These are phyloP conservation scores for Entophlyctis helioformis DNA, from an alignment of 192 early-diverging fungal species.

Conservation along the genomic window DNA sequence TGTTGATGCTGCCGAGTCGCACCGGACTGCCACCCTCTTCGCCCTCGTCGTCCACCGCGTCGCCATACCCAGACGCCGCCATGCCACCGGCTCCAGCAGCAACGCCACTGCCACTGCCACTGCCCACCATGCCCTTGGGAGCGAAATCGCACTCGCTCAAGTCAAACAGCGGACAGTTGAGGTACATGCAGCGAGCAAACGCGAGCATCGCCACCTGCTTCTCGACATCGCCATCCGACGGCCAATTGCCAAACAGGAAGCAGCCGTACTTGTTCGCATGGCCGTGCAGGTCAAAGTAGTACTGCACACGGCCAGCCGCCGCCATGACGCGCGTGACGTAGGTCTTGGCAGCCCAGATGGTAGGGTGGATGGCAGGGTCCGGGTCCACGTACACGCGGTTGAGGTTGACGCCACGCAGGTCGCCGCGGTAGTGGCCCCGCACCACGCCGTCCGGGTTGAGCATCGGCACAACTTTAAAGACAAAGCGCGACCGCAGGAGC, in stretches of 20 bases:
- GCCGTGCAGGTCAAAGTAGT: conserved; percentile 16
- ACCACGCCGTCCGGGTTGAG: conserved; percentile 42
- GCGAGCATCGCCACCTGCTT: conserved; percentile 5
- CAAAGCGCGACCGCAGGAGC: conserved; percentile 17
- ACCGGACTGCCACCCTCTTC: too few species aligned
- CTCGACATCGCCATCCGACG: conserved; percentile 3
- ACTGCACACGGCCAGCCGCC: background rate
- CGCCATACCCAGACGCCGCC: too few species aligned
- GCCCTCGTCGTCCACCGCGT: too few species aligned
- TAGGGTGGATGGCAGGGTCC: conserved; percentile 11
- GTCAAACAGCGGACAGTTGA: conserved; percentile 12
- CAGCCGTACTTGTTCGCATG: conserved; percentile 19
- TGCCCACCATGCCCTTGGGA: conserved; percentile 10
- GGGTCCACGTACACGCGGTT: conserved; percentile 36
- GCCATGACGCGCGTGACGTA: conserved; percentile 3
- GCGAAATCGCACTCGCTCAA: conserved; percentile 12
- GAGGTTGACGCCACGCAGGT: conserved; percentile 32
- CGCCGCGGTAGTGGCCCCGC: conserved; percentile 31
- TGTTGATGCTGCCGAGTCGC: too few species aligned
- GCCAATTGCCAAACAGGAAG: conserved; percentile 16
- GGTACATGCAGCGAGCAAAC: conserved; percentile 3
- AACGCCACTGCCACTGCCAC: too few species aligned
- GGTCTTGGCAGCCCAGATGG: conserved; percentile 30
- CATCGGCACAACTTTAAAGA: conserved; percentile 46
- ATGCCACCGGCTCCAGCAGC: too few species aligned